Percentiles rank a stretch among this genome's conserved stretches.
Conservation (phyloP, 2,329 filamentous ascomycete species). For the Fusarium pseudograminearum region DNA sequence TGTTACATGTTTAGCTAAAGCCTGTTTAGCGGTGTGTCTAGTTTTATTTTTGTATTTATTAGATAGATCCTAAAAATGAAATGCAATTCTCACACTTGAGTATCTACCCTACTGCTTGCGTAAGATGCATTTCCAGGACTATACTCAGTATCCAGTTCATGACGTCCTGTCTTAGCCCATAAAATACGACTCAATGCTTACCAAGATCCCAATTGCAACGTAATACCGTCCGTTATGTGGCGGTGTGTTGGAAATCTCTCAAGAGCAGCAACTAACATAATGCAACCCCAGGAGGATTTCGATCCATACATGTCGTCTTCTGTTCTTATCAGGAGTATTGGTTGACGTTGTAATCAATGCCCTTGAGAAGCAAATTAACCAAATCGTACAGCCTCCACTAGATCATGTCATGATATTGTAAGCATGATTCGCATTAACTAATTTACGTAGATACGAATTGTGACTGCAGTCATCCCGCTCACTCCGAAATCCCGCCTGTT, state of each 20-base stretch:
- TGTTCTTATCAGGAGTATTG: background rate
- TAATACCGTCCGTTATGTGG: too few species aligned
- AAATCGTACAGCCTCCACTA: background rate
- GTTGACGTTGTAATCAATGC: background rate
- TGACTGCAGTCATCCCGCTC: background rate
- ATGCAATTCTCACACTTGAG: background rate
- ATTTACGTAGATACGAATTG: background rate
- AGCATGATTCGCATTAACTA: background rate
- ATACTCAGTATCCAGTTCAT: too few species aligned
- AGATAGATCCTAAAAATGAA: background rate
- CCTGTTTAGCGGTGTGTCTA: too few species aligned
- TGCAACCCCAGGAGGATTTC: accelerated
- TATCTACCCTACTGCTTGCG: background rate
- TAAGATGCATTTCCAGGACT: too few species aligned
- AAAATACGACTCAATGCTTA: too few species aligned
- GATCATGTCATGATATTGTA: too few species aligned
- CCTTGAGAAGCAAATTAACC: background rate
- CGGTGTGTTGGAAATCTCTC: too few species aligned
- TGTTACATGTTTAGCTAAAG: accelerated
- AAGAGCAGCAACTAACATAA: too few species aligned
- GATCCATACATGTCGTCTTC: accelerated
- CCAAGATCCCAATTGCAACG: too few species aligned
- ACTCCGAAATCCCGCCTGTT: background rate
- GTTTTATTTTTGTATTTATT: background rate
- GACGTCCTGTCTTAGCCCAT: too few species aligned